Conservation (phyloP, 75 land plant species). For the Cupressus sempervirens region DNA sequence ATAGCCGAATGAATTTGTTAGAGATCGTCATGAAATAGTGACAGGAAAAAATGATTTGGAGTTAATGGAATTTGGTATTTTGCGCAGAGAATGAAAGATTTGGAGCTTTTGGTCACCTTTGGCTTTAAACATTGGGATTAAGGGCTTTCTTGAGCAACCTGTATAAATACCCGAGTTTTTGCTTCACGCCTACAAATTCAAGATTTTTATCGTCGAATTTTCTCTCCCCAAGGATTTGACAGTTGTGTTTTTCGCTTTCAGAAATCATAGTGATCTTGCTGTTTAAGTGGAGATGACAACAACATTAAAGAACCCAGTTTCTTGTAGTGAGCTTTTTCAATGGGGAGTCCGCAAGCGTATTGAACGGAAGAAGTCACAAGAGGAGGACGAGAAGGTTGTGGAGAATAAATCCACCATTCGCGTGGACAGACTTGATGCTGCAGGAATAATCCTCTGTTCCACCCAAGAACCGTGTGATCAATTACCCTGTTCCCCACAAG, state of each 20-base stretch:
- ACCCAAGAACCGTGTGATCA: background rate
- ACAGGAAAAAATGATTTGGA: background rate
- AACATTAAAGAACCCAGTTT: background rate
- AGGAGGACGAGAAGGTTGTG: background rate
- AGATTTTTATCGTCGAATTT: background rate
- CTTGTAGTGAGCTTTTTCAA: background rate
- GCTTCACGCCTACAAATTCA: background rate
- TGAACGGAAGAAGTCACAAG: background rate
- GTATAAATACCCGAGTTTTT: background rate
- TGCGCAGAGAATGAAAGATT: background rate
- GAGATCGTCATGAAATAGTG: background rate
- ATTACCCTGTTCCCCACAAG: background rate
- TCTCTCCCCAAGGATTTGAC: background rate
- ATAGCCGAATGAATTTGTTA: no score
- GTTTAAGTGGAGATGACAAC: background rate
- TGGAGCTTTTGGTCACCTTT: background rate
- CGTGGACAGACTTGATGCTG: conserved; percentile 2
- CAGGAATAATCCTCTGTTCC: background rate
- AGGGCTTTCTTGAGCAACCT: background rate
- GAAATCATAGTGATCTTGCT: background rate
- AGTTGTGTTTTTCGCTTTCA: background rate
- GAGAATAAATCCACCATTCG: background rate
- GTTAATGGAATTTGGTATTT: background rate
- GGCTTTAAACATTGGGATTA: background rate
- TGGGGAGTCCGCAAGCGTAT: conserved; percentile 4